Evolutionary conservation across 2,329 filamentous ascomycete species (phyloP).

Genomic region (Paracoccidioides brasiliensis): DNA sequence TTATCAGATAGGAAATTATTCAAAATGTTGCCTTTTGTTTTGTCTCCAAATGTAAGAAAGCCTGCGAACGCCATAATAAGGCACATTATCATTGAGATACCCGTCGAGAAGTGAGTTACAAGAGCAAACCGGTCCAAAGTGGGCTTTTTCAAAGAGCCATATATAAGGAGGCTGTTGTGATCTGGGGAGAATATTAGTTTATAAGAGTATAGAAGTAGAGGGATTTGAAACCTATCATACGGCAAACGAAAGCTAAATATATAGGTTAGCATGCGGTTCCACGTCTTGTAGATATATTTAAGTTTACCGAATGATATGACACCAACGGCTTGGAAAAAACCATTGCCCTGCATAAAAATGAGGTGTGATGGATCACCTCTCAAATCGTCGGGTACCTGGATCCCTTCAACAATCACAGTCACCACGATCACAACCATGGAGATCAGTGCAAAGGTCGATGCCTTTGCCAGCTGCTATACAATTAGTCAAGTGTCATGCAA

Average conservation of each 20-base stretch:
- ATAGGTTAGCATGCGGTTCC: slow-evolving; percentile 19
- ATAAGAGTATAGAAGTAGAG: not conserved
- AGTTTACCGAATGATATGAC: slow-evolving; percentile 87
- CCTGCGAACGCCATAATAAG: slow-evolving; percentile 76
- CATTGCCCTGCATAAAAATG: slow-evolving; percentile 60
- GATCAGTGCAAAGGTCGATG: slow-evolving; percentile 79
- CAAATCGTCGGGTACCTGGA: slow-evolving; percentile 56
- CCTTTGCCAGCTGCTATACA: slow-evolving; percentile 65
- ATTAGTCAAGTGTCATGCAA: slow-evolving; percentile 19
- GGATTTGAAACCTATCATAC: slow-evolving; percentile 25
- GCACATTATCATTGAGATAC: slow-evolving; percentile 82
- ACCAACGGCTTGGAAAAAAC: slow-evolving; percentile 89
- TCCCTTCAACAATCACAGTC: slow-evolving; percentile 75
- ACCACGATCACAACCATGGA: slow-evolving; percentile 86
- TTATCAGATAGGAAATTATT: slow-evolving; percentile 95
- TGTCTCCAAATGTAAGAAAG: slow-evolving; percentile 85
- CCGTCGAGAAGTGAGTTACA: slow-evolving; percentile 89
- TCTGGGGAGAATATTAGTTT: slow-evolving; percentile 33
- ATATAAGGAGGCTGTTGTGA: slow-evolving; percentile 95
- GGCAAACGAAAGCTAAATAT: slow-evolving; percentile 50
- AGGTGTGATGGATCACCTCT: slow-evolving; percentile 58
- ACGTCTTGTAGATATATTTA: not conserved
- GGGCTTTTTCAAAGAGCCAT: slow-evolving; percentile 84
- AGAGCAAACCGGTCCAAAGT: slow-evolving; percentile 88
- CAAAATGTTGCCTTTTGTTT: slow-evolving; percentile 85